These are phyloP conservation scores for Mucor circinelloides DNA, from an alignment of 371 early-diverging fungal genomes.

Conservation along the genomic window DNA sequence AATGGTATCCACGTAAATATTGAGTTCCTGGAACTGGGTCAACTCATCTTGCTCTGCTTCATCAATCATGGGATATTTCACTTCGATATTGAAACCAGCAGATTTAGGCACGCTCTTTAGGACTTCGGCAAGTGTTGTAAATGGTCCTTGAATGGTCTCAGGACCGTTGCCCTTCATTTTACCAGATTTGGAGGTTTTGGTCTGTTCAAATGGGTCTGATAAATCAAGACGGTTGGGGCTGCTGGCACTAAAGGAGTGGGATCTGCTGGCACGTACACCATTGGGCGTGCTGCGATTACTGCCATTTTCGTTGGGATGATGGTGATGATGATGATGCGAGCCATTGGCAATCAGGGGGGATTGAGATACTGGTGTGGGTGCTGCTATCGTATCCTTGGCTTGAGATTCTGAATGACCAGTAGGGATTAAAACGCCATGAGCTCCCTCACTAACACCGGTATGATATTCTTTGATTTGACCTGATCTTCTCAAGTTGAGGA, in stretches of 20 bases:
- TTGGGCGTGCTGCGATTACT: slow-evolving; percentile 1
- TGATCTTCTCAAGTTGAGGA: slow-evolving; percentile 59
- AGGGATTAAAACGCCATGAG: slow-evolving; percentile 27
- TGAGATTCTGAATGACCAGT: neutral
- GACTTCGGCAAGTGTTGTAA: slow-evolving; percentile 81
- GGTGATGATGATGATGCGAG: neutral
- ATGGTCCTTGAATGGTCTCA: slow-evolving; percentile 78
- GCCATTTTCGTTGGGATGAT: neutral
- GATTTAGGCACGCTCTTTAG: slow-evolving; percentile 75
- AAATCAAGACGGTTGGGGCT: slow-evolving; percentile 30
- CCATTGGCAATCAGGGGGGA: neutral
- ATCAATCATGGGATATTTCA: slow-evolving; percentile 94
- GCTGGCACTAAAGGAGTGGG: slow-evolving; percentile 58
- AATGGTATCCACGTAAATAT: slow-evolving; percentile 86
- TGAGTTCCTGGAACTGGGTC: slow-evolving; percentile 74
- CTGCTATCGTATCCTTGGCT: neutral
- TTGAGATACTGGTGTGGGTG: neutral
- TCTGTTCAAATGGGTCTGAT: slow-evolving; percentile 31
- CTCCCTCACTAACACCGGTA: slow-evolving; percentile 44
- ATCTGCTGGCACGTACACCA: slow-evolving; percentile 41
- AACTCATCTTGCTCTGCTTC: slow-evolving; percentile 81
- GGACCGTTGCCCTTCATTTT: slow-evolving; percentile 72
- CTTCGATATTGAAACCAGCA: slow-evolving; percentile 95
- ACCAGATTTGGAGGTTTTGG: slow-evolving; percentile 37
- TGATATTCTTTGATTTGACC: slow-evolving; percentile 56